These are phyloP conservation scores for Trichosporon inkin DNA, from an alignment of 1,284 basidiomycete species.

Conservation along the genomic window DNA sequence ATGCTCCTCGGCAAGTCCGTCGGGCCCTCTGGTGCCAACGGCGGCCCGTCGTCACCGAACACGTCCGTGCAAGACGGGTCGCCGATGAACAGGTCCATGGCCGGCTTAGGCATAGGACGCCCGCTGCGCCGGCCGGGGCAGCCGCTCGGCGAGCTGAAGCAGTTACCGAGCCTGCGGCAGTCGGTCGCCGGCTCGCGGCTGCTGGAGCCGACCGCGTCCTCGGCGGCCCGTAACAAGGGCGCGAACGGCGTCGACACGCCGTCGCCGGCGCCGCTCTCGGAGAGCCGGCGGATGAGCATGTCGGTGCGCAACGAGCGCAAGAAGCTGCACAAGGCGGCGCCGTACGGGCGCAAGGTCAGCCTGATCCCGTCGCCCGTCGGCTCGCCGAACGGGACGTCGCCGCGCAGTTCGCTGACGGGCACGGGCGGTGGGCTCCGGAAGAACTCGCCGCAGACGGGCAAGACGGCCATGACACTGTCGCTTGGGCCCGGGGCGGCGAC, in stretches of 20 bases:
- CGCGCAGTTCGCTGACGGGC: slow-evolving; percentile 3
- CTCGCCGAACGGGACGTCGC: slow-evolving; percentile 15
- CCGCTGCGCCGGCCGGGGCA: slow-evolving; percentile 10
- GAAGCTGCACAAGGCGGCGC: slow-evolving; percentile 17
- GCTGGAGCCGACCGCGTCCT: slow-evolving; percentile 20
- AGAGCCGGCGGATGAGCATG: slow-evolving; percentile 10
- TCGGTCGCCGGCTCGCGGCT: slow-evolving; percentile 13
- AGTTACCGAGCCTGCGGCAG: slow-evolving; percentile 13
- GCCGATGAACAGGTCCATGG: slow-evolving; percentile 1
- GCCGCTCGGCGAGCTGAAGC: slow-evolving; percentile 15
- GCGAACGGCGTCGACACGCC: background rate
- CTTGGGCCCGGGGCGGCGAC: background rate
- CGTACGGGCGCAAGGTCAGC: slow-evolving; percentile 15
- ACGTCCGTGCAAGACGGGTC: background rate
- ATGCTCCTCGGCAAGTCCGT: slow-evolving; percentile 24
- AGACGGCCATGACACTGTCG: slow-evolving; percentile 7
- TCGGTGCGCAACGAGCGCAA: slow-evolving; percentile 15
- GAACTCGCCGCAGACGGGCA: background rate
- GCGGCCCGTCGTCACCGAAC: background rate
- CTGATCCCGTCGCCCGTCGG: slow-evolving; percentile 15
- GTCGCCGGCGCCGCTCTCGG: slow-evolving; percentile 3
- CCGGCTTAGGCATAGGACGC: slow-evolving; percentile 10
- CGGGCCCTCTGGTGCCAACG: background rate
- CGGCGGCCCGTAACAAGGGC: slow-evolving; percentile 13
- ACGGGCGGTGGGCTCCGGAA: background rate